Conservation (phyloP, 257 asterid genomes). For the Primulina eburnea region DNA sequence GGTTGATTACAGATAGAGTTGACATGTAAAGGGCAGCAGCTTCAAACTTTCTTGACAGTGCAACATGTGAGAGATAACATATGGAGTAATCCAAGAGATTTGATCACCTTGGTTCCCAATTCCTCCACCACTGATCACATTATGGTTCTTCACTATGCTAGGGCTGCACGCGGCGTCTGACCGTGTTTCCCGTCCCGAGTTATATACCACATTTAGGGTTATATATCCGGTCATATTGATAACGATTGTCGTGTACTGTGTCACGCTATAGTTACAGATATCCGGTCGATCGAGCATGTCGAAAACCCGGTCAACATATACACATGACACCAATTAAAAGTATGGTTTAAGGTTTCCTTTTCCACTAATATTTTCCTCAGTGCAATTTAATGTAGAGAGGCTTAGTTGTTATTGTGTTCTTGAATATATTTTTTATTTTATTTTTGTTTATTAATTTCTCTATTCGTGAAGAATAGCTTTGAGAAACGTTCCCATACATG, state of each 20-base stretch:
- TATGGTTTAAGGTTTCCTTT: not conserved
- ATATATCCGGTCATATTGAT: not conserved
- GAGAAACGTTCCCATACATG: not conserved
- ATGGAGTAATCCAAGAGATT: slow-evolving; percentile 57
- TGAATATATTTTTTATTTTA: too few relatives aligned
- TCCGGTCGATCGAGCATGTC: not conserved
- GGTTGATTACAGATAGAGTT: slow-evolving; percentile 64
- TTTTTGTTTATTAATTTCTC: not conserved
- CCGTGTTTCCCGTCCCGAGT: not conserved
- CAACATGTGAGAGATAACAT: slow-evolving; percentile 84
- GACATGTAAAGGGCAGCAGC: slow-evolving; percentile 74
- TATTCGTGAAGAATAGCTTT: not conserved
- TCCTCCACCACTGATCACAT: slow-evolving; percentile 55
- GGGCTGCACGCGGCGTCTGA: slow-evolving; percentile 26
- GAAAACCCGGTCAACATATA: not conserved
- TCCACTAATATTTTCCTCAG: not conserved
- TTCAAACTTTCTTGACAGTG: slow-evolving; percentile 60
- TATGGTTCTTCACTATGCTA: slow-evolving; percentile 73
- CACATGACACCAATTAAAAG: not conserved
- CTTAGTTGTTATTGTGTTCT: not conserved
- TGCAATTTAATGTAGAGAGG: not conserved
- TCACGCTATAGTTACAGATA: not conserved
- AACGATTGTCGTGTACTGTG: not conserved
- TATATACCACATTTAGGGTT: not conserved
- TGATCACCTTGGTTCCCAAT: slow-evolving; percentile 57